These are phyloP conservation scores for Arxiozyma bovina DNA, from an alignment of 1,139 yeast genomes.

Conservation along the genomic window DNA sequence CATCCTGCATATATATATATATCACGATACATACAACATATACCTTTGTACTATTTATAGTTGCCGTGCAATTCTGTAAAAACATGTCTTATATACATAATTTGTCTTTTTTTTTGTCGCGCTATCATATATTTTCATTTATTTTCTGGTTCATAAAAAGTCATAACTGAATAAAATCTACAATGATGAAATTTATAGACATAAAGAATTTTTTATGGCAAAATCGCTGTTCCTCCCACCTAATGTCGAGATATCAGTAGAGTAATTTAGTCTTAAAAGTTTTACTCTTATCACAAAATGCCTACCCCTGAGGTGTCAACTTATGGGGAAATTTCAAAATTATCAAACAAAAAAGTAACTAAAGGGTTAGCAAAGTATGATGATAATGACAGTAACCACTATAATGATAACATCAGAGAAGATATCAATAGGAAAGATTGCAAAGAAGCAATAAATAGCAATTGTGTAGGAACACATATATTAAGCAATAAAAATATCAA, in stretches of 20 bases:
- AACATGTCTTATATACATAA: background rate
- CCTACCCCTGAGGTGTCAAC: background rate
- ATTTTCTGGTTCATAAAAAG: too few species aligned
- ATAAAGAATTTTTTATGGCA: too few species aligned
- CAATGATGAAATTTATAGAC: background rate
- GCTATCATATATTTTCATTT: background rate
- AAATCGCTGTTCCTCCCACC: background rate
- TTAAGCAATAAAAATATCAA: background rate
- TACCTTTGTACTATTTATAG: background rate
- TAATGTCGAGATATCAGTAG: background rate
- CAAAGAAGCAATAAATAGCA: too few species aligned
- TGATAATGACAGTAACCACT: background rate
- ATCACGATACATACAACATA: background rate
- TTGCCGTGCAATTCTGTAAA: too few species aligned
- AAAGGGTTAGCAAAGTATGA: background rate
- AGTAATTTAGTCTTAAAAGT: background rate
- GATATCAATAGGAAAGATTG: too few species aligned
- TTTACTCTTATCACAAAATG: background rate
- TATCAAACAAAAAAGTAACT: background rate
- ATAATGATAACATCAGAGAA: background rate
- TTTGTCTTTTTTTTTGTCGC: background rate
- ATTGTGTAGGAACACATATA: background rate
- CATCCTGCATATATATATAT: background rate
- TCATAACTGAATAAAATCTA: background rate
- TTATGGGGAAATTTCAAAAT: background rate